phyloP scores from a whole-genome alignment of 331 rosid species.

The Ulmus americana region DNA sequence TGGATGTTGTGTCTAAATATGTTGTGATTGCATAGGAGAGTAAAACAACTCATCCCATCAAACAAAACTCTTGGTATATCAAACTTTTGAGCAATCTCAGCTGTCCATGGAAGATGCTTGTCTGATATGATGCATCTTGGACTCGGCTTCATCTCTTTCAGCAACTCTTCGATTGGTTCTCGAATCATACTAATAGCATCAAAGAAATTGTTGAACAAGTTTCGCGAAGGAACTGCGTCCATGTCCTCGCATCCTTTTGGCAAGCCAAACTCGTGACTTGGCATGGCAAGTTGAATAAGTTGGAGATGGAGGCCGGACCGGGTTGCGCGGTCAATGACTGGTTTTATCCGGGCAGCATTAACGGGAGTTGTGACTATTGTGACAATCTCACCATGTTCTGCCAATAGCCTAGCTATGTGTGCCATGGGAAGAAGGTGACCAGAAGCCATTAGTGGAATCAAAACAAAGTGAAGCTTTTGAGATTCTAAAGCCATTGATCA shows the following conservation, averaged over 20 bases:
- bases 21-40: slow-evolving; percentile 1
- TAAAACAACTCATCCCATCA: slow-evolving; percentile 13
- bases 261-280: neutral
- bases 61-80: slow-evolving; percentile 10
- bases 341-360: neutral
- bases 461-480: slow-evolving; percentile 31
- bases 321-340: neutral
- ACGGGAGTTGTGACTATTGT: slow-evolving; percentile 2
- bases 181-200: neutral
- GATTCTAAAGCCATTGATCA: slow-evolving; percentile 21
- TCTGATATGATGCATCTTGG: slow-evolving; percentile 13
- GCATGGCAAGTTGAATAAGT: slow-evolving; percentile 1
- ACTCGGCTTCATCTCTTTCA: neutral
- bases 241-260: slow-evolving; percentile 1
- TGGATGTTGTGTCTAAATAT: neutral
- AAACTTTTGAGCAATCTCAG: slow-evolving; percentile 3
- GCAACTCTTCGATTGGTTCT: neutral
- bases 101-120: slow-evolving; percentile 6
- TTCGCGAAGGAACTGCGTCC: neutral
- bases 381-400: neutral
- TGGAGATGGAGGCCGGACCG: neutral
- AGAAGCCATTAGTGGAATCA: slow-evolving; percentile 28
- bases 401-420: slow-evolving; percentile 8
- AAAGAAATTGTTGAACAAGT: neutral
- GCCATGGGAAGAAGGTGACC: slow-evolving; percentile 39